Evolutionary conservation across 495 filamentous ascomycete species (phyloP).

Genomic region (Neurospora sp.): DNA sequence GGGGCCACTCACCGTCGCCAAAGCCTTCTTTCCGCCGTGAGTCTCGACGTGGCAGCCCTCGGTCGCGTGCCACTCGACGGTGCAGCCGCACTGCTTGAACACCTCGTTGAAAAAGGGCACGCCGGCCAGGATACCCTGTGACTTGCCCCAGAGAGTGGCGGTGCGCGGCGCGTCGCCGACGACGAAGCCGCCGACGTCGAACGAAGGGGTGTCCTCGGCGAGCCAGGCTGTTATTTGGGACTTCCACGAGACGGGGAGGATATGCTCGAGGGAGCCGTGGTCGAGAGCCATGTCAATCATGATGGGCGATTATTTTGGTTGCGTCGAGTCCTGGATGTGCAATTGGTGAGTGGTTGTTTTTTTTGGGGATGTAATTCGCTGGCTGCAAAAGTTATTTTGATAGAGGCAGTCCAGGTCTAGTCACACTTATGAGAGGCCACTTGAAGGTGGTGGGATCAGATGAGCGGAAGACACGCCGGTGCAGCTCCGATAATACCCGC

Average conservation of each 20-base stretch:
- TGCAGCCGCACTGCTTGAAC: slow-evolving; percentile 81
- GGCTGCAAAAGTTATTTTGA: background rate
- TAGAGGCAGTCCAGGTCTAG: background rate
- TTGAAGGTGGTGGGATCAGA: background rate
- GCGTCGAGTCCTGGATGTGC: background rate
- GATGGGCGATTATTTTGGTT: background rate
- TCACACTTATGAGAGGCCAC: background rate
- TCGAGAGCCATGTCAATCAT: slow-evolving; percentile 37
- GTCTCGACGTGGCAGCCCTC: slow-evolving; percentile 60
- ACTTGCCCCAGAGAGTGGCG: slow-evolving; percentile 84
- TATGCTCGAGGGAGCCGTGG: slow-evolving; percentile 66
- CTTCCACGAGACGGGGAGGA: slow-evolving; percentile 80
- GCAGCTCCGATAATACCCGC: background rate
- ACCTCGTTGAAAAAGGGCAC: slow-evolving; percentile 94
- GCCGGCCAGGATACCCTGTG: slow-evolving; percentile 75
- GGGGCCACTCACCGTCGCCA: slow-evolving; percentile 80
- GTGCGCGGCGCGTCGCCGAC: slow-evolving; percentile 70
- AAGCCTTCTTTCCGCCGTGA: slow-evolving; percentile 36
- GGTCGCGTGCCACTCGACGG: slow-evolving; percentile 71
- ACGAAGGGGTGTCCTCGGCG: slow-evolving; percentile 88
- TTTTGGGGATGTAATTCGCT: background rate
- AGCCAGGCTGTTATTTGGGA: slow-evolving; percentile 74
- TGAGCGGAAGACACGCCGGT: background rate
- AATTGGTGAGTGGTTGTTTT: background rate
- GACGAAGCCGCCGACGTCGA: slow-evolving; percentile 95